These are phyloP conservation scores for Citrullus amarus DNA, from an alignment of 306 rosid species.

Conservation along the genomic window DNA sequence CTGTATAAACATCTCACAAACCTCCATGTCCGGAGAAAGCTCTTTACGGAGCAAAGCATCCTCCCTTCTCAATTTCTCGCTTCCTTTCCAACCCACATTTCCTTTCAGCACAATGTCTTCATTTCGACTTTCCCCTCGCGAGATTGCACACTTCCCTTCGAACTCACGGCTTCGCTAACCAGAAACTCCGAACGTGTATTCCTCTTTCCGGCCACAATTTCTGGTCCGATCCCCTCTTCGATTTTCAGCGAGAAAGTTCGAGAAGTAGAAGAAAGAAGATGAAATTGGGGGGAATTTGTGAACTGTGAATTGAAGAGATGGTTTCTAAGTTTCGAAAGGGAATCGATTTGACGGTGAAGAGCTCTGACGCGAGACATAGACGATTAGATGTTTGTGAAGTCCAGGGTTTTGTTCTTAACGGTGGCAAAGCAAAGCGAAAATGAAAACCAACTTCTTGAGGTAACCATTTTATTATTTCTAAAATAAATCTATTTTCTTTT, in stretches of 20 bases:
- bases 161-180: conserved; percentile 30
- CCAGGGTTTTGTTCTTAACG: neutral
- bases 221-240: conserved; percentile 5
- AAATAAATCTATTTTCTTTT: too few relatives aligned
- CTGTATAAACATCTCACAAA: conserved; percentile 33
- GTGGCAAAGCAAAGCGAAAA: too few relatives aligned
- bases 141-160: conserved; percentile 9
- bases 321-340: conserved; percentile 16
- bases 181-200: conserved; percentile 26
- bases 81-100: neutral
- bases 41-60: conserved; percentile 18
- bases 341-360: conserved; percentile 1
- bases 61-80: conserved; percentile 9
- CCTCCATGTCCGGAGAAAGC: conserved; percentile 47
- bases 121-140: neutral
- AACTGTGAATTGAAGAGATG: neutral
- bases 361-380: neutral
- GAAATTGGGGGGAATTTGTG: neutral
- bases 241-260: conserved; percentile 10
- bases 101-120: conserved; percentile 18
- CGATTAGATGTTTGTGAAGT: too few relatives aligned
- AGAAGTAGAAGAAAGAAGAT: conserved; percentile 14
- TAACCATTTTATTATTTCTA: too few relatives aligned
- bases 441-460: too few relatives aligned
- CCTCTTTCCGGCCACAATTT: neutral